Evolutionary conservation across 495 filamentous ascomycete species (phyloP).

Genomic region (Podospora didyma): DNA sequence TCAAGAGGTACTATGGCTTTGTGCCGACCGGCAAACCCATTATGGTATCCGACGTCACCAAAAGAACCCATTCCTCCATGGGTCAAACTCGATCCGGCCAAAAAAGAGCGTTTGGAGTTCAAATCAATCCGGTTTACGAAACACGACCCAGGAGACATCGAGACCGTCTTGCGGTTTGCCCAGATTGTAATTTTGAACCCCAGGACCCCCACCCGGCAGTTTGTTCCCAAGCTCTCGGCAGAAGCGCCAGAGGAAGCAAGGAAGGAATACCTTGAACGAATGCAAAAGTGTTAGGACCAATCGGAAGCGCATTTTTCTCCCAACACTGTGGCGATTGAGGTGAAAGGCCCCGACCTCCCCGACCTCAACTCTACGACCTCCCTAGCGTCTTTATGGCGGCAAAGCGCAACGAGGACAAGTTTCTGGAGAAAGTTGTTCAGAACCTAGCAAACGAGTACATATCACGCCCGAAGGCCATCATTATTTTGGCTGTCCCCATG

Average conservation of each 20-base stretch:
- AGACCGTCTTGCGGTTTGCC: constrained; percentile 59
- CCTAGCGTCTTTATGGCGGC: constrained; percentile 72
- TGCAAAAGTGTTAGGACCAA: constrained; percentile 27
- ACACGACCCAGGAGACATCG: constrained; percentile 44
- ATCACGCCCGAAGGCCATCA: constrained; percentile 57
- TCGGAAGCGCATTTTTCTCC: constrained; percentile 66
- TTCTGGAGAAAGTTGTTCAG: constrained; percentile 62
- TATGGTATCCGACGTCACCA: constrained; percentile 36
- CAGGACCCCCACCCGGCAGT: constrained; percentile 33
- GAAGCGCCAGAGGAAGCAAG: constrained; percentile 28
- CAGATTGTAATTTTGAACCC: constrained; percentile 73
- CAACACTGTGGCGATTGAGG: constrained; percentile 70
- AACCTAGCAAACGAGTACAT: constrained; percentile 68
- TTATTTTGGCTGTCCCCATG: constrained; percentile 73
- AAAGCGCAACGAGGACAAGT: constrained; percentile 57
- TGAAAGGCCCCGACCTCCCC: constrained; percentile 63
- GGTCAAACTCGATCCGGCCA: constrained; percentile 19
- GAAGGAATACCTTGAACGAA: constrained; percentile 38
- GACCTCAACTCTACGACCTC: constrained; percentile 73
- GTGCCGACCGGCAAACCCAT: constrained; percentile 22
- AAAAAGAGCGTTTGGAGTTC: constrained; percentile 34
- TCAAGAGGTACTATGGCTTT: constrained; percentile 48
- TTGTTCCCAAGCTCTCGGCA: constrained; percentile 39
- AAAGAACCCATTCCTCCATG: constrained; percentile 41
- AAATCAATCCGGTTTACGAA: constrained; percentile 40